These are phyloP conservation scores for Clitoria ternatea DNA, from an alignment of 306 rosid genomes.

Conservation along the genomic window DNA sequence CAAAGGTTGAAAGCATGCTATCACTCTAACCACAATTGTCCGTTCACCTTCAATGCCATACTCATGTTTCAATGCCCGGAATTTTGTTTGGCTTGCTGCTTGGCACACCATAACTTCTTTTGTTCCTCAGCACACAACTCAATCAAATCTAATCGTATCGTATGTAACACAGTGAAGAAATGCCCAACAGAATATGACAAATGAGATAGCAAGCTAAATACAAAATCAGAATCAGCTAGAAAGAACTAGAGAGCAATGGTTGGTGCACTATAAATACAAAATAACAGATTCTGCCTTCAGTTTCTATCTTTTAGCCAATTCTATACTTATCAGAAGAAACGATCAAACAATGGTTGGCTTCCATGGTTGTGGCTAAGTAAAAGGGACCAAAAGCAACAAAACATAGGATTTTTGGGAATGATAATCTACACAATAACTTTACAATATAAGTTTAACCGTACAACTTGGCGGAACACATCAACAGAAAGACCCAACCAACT, in stretches of 20 bases:
- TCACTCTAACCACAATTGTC: conserved; percentile 68
- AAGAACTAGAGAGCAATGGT: not conserved
- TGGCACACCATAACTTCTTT: conserved; percentile 80
- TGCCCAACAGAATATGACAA: not conserved
- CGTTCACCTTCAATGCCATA: conserved; percentile 62
- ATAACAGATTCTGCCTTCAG: not conserved
- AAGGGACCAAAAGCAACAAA: conserved; percentile 2
- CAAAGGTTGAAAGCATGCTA: conserved; percentile 79
- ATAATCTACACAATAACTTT: conserved; percentile 58
- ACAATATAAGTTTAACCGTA: conserved; percentile 58
- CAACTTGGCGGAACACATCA: conserved; percentile 51
- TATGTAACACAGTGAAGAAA: conserved; percentile 15
- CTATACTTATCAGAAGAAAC: conserved; percentile 50
- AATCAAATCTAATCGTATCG: conserved; percentile 6
- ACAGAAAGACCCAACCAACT: conserved; percentile 60
- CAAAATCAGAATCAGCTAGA: not conserved
- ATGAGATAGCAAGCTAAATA: conserved; percentile 11
- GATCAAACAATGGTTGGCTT: conserved; percentile 37
- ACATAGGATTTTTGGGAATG: not conserved
- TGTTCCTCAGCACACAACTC: conserved; percentile 37
- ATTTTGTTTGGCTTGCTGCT: conserved; percentile 81
- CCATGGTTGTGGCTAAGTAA: conserved; percentile 41
- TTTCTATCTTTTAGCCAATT: conserved; percentile 46
- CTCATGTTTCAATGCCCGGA: conserved; percentile 75
- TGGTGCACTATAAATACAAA: conserved; percentile 12